Conservation (phyloP, 306 rosid genomes). For the Argentina anserina region DNA sequence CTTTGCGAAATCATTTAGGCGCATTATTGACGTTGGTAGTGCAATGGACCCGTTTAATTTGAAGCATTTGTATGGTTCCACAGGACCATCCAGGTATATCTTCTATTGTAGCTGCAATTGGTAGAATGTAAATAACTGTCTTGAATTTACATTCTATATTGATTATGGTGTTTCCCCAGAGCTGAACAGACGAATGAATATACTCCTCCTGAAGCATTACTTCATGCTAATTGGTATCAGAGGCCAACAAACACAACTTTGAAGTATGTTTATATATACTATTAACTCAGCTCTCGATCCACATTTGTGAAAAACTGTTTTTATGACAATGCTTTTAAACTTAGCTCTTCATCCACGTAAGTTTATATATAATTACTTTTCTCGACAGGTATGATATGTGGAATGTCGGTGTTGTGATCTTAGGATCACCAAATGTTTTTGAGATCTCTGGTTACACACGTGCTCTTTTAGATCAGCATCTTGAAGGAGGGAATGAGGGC, state of each 20-base stretch:
- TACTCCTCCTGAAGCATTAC: slow-evolving; percentile 88
- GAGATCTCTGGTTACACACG: slow-evolving; percentile 71
- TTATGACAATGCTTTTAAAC: neutral
- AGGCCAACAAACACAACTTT: slow-evolving; percentile 58
- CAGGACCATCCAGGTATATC: slow-evolving; percentile 83
- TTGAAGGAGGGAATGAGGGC: slow-evolving; percentile 82
- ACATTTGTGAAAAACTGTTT: slow-evolving; percentile 5
- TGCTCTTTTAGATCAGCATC: slow-evolving; percentile 76
- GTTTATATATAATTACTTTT: slow-evolving; percentile 5
- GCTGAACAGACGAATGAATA: slow-evolving; percentile 89
- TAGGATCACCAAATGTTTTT: slow-evolving; percentile 85
- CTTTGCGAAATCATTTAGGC: slow-evolving; percentile 29
- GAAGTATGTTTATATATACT: slow-evolving; percentile 56
- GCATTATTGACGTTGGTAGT: slow-evolving; percentile 88
- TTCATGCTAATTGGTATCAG: slow-evolving; percentile 77
- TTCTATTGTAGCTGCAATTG: slow-evolving; percentile 14
- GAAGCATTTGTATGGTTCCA: slow-evolving; percentile 79
- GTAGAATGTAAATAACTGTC: slow-evolving; percentile 6
- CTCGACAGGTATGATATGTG: slow-evolving; percentile 88
- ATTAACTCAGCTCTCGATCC: slow-evolving; percentile 18
- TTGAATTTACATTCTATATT: slow-evolving; percentile 14
- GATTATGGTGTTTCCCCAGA: slow-evolving; percentile 39
- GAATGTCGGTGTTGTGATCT: slow-evolving; percentile 93
- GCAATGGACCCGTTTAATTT: slow-evolving; percentile 79
- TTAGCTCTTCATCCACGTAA: slow-evolving; percentile 17